Percentiles rank a stretch among this genome's conserved stretches.
phyloP scores from a whole-genome alignment of 1,284 basidiomycete genomes.

The Lignosus rhinocerotis region DNA sequence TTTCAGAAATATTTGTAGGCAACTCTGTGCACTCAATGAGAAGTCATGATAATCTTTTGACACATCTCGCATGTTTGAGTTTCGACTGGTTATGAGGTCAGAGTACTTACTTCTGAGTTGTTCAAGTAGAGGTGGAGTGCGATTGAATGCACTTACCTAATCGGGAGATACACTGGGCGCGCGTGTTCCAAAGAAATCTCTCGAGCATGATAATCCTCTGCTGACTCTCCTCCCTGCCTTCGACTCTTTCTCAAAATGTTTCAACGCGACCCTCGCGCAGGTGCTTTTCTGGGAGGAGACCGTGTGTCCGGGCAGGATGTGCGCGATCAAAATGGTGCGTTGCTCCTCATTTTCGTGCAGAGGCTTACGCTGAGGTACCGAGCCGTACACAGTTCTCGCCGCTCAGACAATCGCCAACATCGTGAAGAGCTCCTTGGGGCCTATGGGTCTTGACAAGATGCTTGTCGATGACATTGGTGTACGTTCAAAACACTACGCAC shows the following conservation, averaged over 20 bases:
- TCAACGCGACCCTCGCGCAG: slow-evolving; percentile 83
- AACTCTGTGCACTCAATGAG: background rate
- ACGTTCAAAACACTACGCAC: slow-evolving; percentile 30
- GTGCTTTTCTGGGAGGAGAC: slow-evolving; percentile 92
- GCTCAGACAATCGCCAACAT: slow-evolving; percentile 98
- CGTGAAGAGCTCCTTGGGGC: slow-evolving; percentile 95
- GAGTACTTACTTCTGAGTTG: too few relatives aligned
- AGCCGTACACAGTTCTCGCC: slow-evolving; percentile 71
- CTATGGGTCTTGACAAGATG: slow-evolving; percentile 96
- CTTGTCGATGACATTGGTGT: slow-evolving; percentile 98
- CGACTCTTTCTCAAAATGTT: slow-evolving; percentile 51
- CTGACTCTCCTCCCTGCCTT: background rate
- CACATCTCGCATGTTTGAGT: too few relatives aligned
- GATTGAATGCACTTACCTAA: background rate
- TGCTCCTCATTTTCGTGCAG: background rate
- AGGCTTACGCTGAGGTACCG: slow-evolving; percentile 1
- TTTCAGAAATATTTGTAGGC: too few relatives aligned
- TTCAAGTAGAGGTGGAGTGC: background rate
- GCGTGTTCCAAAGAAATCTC: slow-evolving; percentile 19
- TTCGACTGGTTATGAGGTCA: too few relatives aligned
- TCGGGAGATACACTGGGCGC: background rate
- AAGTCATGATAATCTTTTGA: too few relatives aligned
- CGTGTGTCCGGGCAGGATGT: slow-evolving; percentile 95
- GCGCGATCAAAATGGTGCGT: slow-evolving; percentile 91
- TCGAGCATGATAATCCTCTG: slow-evolving; percentile 3